phyloP scores from a whole-genome alignment of 2,329 filamentous ascomycete genomes.

The Aspergillus sp. region DNA sequence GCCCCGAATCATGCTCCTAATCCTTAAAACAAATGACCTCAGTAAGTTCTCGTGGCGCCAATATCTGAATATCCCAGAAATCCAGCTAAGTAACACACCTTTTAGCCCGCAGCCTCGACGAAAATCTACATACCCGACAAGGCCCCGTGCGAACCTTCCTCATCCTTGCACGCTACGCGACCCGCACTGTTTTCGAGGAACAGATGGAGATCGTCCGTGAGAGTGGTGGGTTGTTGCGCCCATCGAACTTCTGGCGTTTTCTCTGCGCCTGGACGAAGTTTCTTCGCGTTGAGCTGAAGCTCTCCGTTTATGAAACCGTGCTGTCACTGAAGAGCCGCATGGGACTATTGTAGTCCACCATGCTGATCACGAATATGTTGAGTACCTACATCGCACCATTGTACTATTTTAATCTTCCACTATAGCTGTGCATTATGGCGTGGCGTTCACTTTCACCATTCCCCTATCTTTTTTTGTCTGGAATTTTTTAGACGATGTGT shows the following conservation, averaged over 20 bases:
- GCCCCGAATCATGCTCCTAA: slow-evolving; percentile 86
- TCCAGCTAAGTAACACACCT: slow-evolving; percentile 6
- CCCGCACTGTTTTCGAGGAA: slow-evolving; percentile 62
- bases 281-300: slow-evolving; percentile 57
- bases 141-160: slow-evolving; percentile 63
- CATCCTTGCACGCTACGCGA: slow-evolving; percentile 65
- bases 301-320: slow-evolving; percentile 60
- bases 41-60: slow-evolving; percentile 50
- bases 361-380: not conserved
- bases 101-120: slow-evolving; percentile 78
- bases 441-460: slow-evolving; percentile 14
- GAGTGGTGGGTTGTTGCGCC: slow-evolving; percentile 52
- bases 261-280: slow-evolving; percentile 55
- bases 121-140: slow-evolving; percentile 63
- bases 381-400: not conserved
- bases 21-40: slow-evolving; percentile 96
- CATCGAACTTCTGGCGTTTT: slow-evolving; percentile 52
- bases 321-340: slow-evolving; percentile 52
- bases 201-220: slow-evolving; percentile 53
- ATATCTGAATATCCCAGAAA: not conserved
- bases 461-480: not conserved
- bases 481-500: not conserved
- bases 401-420: slow-evolving; percentile 5
- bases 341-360: slow-evolving; percentile 35
- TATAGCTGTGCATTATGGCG: slow-evolving; percentile 17